Percentiles rank a stretch among this genome's conserved stretches.
Conservation (phyloP, 1,284 basidiomycete species). For the Leccinum pallidistipes region DNA sequence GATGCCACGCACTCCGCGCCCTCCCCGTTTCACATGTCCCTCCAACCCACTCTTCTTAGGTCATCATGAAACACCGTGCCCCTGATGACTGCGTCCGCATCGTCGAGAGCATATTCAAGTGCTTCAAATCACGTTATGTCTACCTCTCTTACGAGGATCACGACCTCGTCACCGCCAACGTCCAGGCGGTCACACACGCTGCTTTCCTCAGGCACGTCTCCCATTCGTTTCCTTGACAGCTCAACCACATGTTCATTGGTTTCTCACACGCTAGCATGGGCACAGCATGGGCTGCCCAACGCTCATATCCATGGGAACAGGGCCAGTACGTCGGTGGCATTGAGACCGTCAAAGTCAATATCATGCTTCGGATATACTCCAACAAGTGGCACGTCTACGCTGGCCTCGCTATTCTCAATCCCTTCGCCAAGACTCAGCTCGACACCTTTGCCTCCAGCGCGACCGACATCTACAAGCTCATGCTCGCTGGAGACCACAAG, state of each 20-base stretch:
- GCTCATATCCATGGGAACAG: constrained; percentile 94
- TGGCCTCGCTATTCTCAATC: constrained; percentile 95
- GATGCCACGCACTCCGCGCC: not conserved
- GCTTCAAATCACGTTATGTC: constrained; percentile 87
- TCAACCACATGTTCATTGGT: not conserved
- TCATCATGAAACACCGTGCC: constrained; percentile 88
- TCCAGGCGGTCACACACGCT: constrained; percentile 97
- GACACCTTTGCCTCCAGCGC: constrained; percentile 85
- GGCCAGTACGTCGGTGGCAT: constrained; percentile 96
- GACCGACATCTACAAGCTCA: constrained; percentile 93
- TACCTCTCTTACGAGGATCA: constrained; percentile 96
- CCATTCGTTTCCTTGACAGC: not conserved
- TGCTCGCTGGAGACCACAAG: constrained; percentile 78
- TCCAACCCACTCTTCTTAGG: constrained; percentile 45
- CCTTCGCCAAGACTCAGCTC: constrained; percentile 88
- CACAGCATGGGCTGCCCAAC: constrained; percentile 85
- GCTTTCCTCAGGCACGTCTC: constrained; percentile 84
- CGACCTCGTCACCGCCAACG: constrained; percentile 95
- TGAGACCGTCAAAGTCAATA: constrained; percentile 98
- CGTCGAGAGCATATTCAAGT: constrained; percentile 83
- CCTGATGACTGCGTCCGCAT: constrained; percentile 71
- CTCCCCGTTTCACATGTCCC: not conserved
- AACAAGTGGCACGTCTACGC: constrained; percentile 99
- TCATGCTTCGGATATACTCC: constrained; percentile 93
- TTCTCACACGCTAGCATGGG: constrained; percentile 74